Evolutionary conservation across 345 rosid species (phyloP), one percentile per base, ranked within the genome.

Genomic region (Barbarea vulgaris): DNA sequence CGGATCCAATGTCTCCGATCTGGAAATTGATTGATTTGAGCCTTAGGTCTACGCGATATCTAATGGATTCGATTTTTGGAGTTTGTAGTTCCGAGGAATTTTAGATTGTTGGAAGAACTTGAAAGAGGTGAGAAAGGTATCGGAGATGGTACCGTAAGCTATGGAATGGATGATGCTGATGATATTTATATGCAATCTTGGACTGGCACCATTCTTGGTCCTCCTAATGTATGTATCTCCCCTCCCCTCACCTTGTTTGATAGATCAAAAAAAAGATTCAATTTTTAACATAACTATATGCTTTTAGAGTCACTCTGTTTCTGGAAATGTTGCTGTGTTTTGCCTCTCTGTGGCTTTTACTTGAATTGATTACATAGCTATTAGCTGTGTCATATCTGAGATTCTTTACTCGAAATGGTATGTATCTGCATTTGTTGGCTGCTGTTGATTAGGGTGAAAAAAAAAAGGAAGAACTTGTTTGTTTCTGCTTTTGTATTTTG

Each of bases 91-190:
- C 97, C 97, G 13, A 81, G 95, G 59, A 91, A 87, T 75, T 91
- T 91, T 85, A 91, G 97, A 81, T 82, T 91, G 87, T 75, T 91
- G 78, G 95, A 91, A 79, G 97, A 86, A 62, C 97, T 91, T 80
- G 97, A 91, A 79, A 89, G 93, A 53, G 97, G 97, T 64, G 95
- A 91, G 85, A 91, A 91, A 77, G 95, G 95, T 54, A 89, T 91
- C 11, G 95, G 95, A 25, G 97, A 91, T 75, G 97, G 97, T 33
- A 86, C 91, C 15, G 97, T 91, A 21, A 91, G 97, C 88, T 91
- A 91, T 82, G 97, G 97, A 65, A 89, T 89, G 97, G 97, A 91
- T 53, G 97, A 91, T 24, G 93, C 90, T 50, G 95, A 91, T 84
- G 97, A 91, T 81, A 89, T 91, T 55, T 86, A 85, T 78, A 91